Base-by-base conservation (phyloP, 768 basidiomycete genomes). In the Asterophora parasitica region DNA sequence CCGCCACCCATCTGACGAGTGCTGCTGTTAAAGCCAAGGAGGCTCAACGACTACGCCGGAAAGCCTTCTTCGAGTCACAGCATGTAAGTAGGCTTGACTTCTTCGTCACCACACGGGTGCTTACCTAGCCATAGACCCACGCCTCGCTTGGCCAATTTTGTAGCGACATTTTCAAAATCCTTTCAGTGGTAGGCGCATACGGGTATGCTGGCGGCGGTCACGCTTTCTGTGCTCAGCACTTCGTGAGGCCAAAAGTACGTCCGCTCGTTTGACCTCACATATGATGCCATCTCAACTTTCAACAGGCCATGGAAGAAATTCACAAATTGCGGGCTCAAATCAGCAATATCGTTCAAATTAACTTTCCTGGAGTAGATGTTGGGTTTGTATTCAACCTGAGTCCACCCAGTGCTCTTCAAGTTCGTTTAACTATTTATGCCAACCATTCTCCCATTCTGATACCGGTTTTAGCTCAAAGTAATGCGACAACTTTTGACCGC, bases 111-210 rank as follows among this genome's bases (percentile, higher is more conserved):
- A 26, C 12, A 15, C 37, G 8, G 31, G 15, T 26, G 11, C 23
- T 55, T 26, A 55, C 37, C 8, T 9, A 3, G 12, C 26, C 44
- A 11, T 55, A 95, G 92, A 68, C 71, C 17, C 92, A 96, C 65
- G 73, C 83, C 3, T 80, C 84, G 2, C 73, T 98, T 27, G 96
- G 96, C 9, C 78, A 78, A 44, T 82, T 75, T 16, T 75, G 75
- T 5, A 96, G 93, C 62, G 96, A 99, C 59, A 65, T 92, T 26
- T 89, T 97, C 69, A 85, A 86, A 56, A 67, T 86, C 28, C 73
- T 99, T 7, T 93, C 94, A 11, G 92, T 95, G n/a, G 83, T 96
- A 13, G 96, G 96, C 0, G 96, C 95, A 3, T 98, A 92, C 63
- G 94, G 96, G 62, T 95, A 87, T 63, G 87, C 88, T 16, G 86